A percentile compares a stretch with the other conserved stretches of the same genome.
Evolutionary conservation across 257 asterid species (phyloP).

Genomic region (Penstemon barbatus): DNA sequence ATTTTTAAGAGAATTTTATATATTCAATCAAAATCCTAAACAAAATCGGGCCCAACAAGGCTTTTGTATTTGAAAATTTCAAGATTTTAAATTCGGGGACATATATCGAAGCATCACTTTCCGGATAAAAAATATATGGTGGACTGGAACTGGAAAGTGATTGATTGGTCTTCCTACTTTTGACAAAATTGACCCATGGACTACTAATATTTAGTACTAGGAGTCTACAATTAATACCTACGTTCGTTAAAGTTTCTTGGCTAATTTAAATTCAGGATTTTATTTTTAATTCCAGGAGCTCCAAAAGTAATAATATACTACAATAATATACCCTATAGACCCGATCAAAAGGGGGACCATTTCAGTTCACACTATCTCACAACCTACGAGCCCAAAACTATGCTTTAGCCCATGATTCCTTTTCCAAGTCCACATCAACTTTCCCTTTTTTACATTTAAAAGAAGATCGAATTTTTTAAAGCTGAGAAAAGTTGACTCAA

Average conservation of each 20-base stretch:
- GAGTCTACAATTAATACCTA: background rate
- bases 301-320: background rate
- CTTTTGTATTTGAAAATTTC: background rate
- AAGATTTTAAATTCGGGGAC: background rate
- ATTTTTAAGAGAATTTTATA: too few relatives aligned
- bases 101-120: constrained; percentile 15
- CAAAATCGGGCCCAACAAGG: constrained; percentile 17
- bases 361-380: background rate
- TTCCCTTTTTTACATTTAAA: background rate
- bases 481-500: background rate
- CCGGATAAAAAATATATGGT: background rate
- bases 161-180: background rate
- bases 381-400: constrained; percentile 27
- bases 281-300: background rate
- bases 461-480: background rate
- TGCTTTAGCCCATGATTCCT: constrained; percentile 30
- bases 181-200: background rate
- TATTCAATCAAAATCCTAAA: too few relatives aligned
- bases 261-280: background rate
- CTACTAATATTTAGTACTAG: background rate
- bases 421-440: background rate
- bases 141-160: constrained; percentile 15
- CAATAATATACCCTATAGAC: background rate
- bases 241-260: background rate
- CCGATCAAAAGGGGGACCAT: constrained; percentile 25